phyloP scores from a whole-genome alignment of 176 grass and related monocot species.

The Panicum miliaceum region DNA sequence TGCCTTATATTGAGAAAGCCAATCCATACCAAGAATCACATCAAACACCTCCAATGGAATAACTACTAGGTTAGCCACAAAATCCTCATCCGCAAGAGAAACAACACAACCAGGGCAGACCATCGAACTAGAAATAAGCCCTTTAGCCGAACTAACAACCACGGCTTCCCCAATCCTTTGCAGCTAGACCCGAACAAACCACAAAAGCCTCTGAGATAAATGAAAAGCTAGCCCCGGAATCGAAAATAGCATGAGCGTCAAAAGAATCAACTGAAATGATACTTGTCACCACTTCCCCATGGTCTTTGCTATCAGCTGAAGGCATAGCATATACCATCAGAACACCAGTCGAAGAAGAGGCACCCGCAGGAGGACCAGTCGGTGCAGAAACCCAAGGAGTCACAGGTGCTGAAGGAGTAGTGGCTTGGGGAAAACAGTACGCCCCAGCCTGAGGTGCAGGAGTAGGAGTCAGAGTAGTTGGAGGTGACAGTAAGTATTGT shows the following conservation, averaged over 20 bases:
- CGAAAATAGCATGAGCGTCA: background rate
- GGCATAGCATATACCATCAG: background rate
- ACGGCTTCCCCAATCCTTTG: too few species aligned
- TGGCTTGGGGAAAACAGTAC: background rate
- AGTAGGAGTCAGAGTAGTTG: background rate
- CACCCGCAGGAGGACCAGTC: background rate
- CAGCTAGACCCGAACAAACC: too few species aligned
- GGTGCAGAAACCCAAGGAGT: background rate
- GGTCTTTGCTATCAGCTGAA: background rate
- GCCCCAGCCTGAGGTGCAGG: background rate
- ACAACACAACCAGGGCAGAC: too few species aligned
- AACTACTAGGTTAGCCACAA: too few species aligned
- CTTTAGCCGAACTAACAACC: too few species aligned
- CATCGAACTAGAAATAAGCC: too few species aligned
- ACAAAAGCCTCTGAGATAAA: background rate
- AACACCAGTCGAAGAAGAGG: background rate
- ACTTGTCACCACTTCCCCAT: background rate
- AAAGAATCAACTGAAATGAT: background rate
- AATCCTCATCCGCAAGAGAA: too few species aligned
- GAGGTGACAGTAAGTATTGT: background rate
- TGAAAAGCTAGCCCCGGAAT: background rate
- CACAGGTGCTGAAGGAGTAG: background rate
- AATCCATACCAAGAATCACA: too few species aligned
- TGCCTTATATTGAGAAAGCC: too few species aligned
- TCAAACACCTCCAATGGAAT: too few species aligned